Base-by-base conservation (phyloP, 75 land plant species). In the Selaginella moellendorffii region DNA sequence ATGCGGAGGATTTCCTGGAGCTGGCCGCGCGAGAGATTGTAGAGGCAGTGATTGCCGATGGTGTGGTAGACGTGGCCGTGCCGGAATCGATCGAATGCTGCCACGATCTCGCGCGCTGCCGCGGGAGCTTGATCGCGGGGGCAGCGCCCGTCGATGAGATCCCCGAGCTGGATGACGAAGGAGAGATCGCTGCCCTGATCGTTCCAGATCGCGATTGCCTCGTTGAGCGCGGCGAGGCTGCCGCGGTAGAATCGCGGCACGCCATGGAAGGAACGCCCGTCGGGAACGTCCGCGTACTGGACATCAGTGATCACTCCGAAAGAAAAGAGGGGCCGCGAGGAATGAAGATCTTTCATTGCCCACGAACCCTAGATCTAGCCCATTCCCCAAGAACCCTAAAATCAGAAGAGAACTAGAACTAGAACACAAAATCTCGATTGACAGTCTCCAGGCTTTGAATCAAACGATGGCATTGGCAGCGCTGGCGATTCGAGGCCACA, bases 21-120 rank as follows among this genome's bases (percentile, higher is more conserved):
- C 52, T 73, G 68, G 0, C 53, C 52, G 1, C 99, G 84, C 18
- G 99, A 81, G 8, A 95, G 83, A 72, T 95, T 95, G 76, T 95
- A 95, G 9, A 95, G 87, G 53, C 99, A 93, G 63, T 93, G 99
- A 63, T 95, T 95, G 0, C 96, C 99, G 29, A 95, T 73, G 82
- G 89, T 84, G 72, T 95, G 96, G 74, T 95, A 86, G 0, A 81
- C 82, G 24, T 78, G 82, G 20, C 89, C 91, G 64, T 52, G 65
- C 18, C 77, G 36, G n/a, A 95, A 83, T 23, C 65, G 63, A n/a
- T 80, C 74, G 70, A 95, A 83, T 56, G 79, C 85, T 17, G 53
- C 26, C 9, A 81, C 52, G n/a, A 89, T 71, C 36, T 76, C 80
- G 30, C 63, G 24, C 1, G 86, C 80, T 5, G 85, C 71, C 23